phyloP scores from a whole-genome alignment of 2,329 filamentous ascomycete genomes.

The Metarhizium brunneum region DNA sequence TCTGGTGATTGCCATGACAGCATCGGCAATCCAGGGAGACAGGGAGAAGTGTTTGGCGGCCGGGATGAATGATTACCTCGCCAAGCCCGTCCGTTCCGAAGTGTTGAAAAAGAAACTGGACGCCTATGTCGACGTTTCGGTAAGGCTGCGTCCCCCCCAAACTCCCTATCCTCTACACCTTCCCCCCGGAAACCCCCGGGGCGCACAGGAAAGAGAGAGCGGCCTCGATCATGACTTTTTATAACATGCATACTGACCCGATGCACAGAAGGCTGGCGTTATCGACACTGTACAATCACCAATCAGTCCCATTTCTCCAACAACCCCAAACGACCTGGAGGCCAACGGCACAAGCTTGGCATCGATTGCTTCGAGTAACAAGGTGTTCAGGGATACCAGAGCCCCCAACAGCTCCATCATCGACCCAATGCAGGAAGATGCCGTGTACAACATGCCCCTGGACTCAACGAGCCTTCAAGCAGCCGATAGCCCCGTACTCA shows the following conservation, averaged over 20 bases:
- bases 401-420: conserved; percentile 8
- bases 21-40: conserved; percentile 87
- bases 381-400: not conserved
- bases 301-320: conserved; percentile 8
- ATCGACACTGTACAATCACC: conserved; percentile 1
- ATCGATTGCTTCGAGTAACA: conserved; percentile 3
- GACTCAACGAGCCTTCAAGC: conserved; percentile 16
- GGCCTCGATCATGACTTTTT: no score
- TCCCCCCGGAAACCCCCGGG: no score
- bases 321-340: conserved; percentile 9
- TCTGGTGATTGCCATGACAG: conserved; percentile 96
- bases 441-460: conserved; percentile 23
- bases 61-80: conserved; percentile 96
- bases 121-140: conserved; percentile 37
- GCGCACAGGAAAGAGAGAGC: not conserved
- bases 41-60: conserved; percentile 91
- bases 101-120: conserved; percentile 77
- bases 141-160: conserved; percentile 6
- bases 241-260: not conserved
- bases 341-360: conserved; percentile 3
- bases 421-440: conserved; percentile 22
- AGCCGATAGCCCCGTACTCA: conserved; percentile 17
- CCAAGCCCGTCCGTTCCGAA: conserved; percentile 86
- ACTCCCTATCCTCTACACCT: not conserved
- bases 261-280: not conserved